Base-by-base conservation (phyloP, 83 land plant genomes). In the Isoetes engelmannii region DNA sequence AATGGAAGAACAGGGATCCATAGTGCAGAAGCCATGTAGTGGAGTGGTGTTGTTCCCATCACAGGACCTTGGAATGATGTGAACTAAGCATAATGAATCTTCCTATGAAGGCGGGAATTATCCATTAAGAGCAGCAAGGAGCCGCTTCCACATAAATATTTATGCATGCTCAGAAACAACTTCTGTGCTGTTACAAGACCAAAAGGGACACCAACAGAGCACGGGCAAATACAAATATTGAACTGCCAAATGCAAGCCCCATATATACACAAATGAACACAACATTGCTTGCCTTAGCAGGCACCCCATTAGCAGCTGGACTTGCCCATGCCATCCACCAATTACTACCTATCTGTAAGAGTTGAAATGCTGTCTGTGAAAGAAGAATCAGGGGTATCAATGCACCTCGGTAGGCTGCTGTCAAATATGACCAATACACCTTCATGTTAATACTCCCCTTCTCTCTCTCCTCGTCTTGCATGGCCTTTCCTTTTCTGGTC, bases 281-380 rank as follows among this genome's bases (percentile, higher is more conserved):
- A 71, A 77, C 47, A 41, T 77, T 83, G 57, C 77, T 78, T 48
- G 80, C 77, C 67, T 80, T 82, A 7, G 96, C 76, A 17, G 65
- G 47, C 28, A 76, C 85, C n/a, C 89, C 87, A 57, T 78, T 71
- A 5, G 89, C 82, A 71, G 82, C 83, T 28, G 96, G 96, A 76
- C 84, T 87, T 54, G 96, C 92, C 96, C 96, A 90, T 42, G 96
- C 92, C 96, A 90, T 90, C 96, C 96, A 91, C 87, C 87, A 91
- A 57, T 79, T 88, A 67, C 87, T 78, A 6, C 84, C 87, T 60
- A 91, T 85, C 65, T 91, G 96, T 44, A 91, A 81, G 12, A 82
- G 75, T 64, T 91, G 96, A 74, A 91, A 91, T 57, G 69, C 47
- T 59, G 80, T 51, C 51, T 85, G 90, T 44, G 88, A 72, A 48